A percentile compares a stretch with the other conserved stretches of the same genome.
These are phyloP conservation scores for Karstenula rhodostoma DNA, from an alignment of 2,329 filamentous ascomycete species.

Conservation along the genomic window DNA sequence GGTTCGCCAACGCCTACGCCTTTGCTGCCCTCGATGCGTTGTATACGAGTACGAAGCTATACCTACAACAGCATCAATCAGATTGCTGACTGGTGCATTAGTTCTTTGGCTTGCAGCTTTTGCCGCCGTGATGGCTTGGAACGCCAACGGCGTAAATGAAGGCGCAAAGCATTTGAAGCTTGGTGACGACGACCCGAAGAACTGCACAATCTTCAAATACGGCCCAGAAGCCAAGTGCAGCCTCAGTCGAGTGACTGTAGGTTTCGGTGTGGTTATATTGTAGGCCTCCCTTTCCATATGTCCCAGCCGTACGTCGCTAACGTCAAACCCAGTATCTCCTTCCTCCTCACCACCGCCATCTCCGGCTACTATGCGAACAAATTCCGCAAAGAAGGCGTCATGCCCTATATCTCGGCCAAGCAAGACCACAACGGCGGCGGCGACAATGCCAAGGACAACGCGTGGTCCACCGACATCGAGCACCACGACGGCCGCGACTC, in stretches of 20 bases:
- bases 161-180: constrained; percentile 55
- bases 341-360: constrained; percentile 61
- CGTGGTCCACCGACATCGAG: constrained; percentile 55
- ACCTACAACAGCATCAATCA: neutral
- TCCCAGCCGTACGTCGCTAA: neutral
- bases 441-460: constrained; percentile 49
- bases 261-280: constrained; percentile 66
- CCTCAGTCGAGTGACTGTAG: constrained; percentile 63
- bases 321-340: constrained; percentile 57
- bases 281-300: constrained; percentile 41
- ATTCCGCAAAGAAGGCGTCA: constrained; percentile 64
- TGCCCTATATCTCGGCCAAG: constrained; percentile 56
- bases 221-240: constrained; percentile 64
- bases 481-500: constrained; percentile 52
- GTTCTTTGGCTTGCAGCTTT: constrained; percentile 68
- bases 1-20: constrained; percentile 68
- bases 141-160: constrained; percentile 61
- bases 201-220: constrained; percentile 64
- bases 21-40: constrained; percentile 64
- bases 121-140: constrained; percentile 64
- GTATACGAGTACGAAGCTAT: constrained; percentile 46
- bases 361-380: constrained; percentile 64
- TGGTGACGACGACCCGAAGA: constrained; percentile 49
- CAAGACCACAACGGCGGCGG: constrained; percentile 53
- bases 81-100: constrained; percentile 18